These are phyloP conservation scores for Gynandropsis gynandra DNA, from an alignment of 345 rosid species.

Conservation along the genomic window DNA sequence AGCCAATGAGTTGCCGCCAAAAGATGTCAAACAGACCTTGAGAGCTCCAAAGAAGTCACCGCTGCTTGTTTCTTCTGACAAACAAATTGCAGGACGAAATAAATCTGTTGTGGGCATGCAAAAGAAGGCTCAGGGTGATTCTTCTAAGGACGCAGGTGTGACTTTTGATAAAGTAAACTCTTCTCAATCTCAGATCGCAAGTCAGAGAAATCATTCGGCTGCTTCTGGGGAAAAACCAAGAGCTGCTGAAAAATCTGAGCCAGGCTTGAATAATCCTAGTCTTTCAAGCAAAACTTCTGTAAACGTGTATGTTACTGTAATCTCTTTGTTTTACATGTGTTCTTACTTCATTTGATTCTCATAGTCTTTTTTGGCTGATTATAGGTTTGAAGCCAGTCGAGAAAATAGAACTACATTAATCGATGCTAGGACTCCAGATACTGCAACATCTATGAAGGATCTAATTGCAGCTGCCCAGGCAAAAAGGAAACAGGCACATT, in stretches of 20 bases:
- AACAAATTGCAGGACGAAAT: conserved; percentile 34
- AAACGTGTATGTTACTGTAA: conserved; percentile 37
- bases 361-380: conserved; percentile 4
- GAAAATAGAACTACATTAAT: conserved; percentile 39
- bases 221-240: conserved; percentile 46
- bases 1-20: conserved; percentile 33
- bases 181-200: conserved; percentile 38
- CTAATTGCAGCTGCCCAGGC: conserved; percentile 98
- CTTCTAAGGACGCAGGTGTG: conserved; percentile 34
- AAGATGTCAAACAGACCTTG: conserved; percentile 37
- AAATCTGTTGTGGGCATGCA: conserved; percentile 31
- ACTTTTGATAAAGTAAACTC: conserved; percentile 35
- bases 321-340: conserved; percentile 18
- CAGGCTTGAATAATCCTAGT: conserved; percentile 30
- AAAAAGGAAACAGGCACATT: conserved; percentile 78
- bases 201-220: conserved; percentile 44
- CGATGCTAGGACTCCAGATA: conserved; percentile 54
- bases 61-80: conserved; percentile 25
- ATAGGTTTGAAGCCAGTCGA: conserved; percentile 40
- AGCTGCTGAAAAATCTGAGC: conserved; percentile 43
- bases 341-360: conserved; percentile 8
- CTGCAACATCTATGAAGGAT: conserved; percentile 71
- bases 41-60: conserved; percentile 59
- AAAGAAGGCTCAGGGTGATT: conserved; percentile 45
- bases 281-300: conserved; percentile 34